Evolutionary conservation across 768 basidiomycete genomes (phyloP).

Genomic region (Termitomyces sp.): DNA sequence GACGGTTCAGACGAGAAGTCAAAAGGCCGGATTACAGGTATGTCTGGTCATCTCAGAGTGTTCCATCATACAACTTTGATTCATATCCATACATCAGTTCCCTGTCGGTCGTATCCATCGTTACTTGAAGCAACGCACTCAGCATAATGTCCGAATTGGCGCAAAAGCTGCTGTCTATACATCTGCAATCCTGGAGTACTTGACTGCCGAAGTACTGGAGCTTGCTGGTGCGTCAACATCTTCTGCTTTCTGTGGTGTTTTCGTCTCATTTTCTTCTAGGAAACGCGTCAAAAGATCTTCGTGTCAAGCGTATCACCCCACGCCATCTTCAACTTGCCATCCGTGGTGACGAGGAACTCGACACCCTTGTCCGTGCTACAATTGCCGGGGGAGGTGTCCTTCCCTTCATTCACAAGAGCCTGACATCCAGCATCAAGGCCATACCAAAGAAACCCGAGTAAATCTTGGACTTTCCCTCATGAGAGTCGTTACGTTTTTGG

Average conservation of each 20-base stretch:
- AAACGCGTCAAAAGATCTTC: conserved; percentile 96
- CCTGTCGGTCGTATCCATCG: conserved; percentile 97
- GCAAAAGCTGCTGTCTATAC: conserved; percentile 98
- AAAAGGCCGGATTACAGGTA: conserved; percentile 87
- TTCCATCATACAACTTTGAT: background rate
- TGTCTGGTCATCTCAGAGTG: conserved; percentile 6
- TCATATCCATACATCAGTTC: conserved; percentile 50
- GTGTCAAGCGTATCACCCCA: conserved; percentile 95
- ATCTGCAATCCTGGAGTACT: conserved; percentile 92
- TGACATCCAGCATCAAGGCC: conserved; percentile 51
- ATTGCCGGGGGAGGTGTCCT: conserved; percentile 88
- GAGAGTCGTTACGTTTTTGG: background rate
- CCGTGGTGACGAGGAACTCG: conserved; percentile 96
- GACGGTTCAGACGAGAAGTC: conserved; percentile 64
- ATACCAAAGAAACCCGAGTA: conserved; percentile 41
- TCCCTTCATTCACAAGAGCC: conserved; percentile 85
- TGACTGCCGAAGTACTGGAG: conserved; percentile 94
- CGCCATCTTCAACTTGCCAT: conserved; percentile 95
- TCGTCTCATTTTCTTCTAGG: conserved; percentile 37
- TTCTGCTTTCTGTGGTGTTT: background rate
- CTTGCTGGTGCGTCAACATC: conserved; percentile 68
- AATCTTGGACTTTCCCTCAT: background rate
- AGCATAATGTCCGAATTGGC: conserved; percentile 92
- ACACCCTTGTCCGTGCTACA: conserved; percentile 88
- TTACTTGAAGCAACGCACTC: conserved; percentile 87